Base-by-base conservation (phyloP, 306 rosid genomes). In the Glycine soja region DNA sequence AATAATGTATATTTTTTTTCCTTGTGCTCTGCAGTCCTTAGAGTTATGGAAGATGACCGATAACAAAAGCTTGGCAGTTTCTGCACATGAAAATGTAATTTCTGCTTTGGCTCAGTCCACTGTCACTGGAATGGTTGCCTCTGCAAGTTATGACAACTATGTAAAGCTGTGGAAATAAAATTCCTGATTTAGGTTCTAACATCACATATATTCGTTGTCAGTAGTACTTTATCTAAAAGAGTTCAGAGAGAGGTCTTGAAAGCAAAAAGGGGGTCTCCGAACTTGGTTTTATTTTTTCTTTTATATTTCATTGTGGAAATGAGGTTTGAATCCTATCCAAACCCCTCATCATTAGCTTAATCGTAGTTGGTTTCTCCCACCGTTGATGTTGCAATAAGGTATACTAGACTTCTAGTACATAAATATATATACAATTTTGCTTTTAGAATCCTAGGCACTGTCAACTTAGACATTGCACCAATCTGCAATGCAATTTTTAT, bases 21-120 rank as follows among this genome's bases (percentile, higher is more conserved):
- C 15, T 63, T 3, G 42, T 64, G 59, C 8, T 65, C 0, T 83
- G 82, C 86, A 88, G 91, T 81, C 81, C 56, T 45, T 88, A 18
- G 89, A 88, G 81, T 43, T 88, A 50, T 86, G 89, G 91, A 86
- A 88, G 80, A 86, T 81, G 83, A 86, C 88, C 6, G 89, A 86
- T 57, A 86, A 88, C 75, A 88, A 78, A 74, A 86, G 81, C 86
- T 83, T 88, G 89, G 81, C 88, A 50, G 83, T 86, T 70, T 0
- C 76, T 24, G 88, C 88, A 5, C 87, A 88, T 19, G 87, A 86
- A 54, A 86, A 75, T 74, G 71, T 86, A 72, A 74, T 88, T 3
- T 88, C 91, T 56, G 80, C 86, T 70, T 65, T 88, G 86, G 89
- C 87, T 68, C 85, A 81, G 32, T 83, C 89, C 50, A 72, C 89